Base-by-base conservation (phyloP, 108 stramenopile species). In the Cyclotella distinguenda region DNA sequence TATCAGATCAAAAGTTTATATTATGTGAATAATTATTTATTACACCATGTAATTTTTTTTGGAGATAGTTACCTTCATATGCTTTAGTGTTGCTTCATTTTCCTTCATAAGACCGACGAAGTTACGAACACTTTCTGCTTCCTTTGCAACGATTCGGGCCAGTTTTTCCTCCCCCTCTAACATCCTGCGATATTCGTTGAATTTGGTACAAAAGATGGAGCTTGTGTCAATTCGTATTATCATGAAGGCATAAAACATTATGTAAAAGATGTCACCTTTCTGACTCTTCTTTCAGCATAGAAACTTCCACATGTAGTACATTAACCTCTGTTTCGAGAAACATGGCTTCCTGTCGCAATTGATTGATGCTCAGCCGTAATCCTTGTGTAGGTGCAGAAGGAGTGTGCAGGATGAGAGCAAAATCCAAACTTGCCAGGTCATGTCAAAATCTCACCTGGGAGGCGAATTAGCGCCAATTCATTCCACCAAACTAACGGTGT, bases 21-120 rank as follows among this genome's bases (percentile, higher is more conserved):
- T 45, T 23, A 60, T 44, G 12, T 3, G 9, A 43, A 42, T 6
- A 6, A 30, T 13, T 6, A 56, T 28, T 34, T 28, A 18, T 31
- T 35, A 33, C 22, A 42, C 4, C 16, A 38, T 48, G 22, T 25
- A 50, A 64, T 16, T n/a, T n/a, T n/a, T n/a, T n/a, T n/a, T n/a
- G n/a, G n/a, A 48, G 32, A 22, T 22, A 39, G 54, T 16, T 34
- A 68, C 67, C 47, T 53, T 57, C 67, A 68, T 68, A 12, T 57
- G 3, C 12, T 45, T 23, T 15, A 68, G 39, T 15, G 58, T 57
- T 0, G 27, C 33, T 49, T 58, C 46, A 58, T 68, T 68, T 49
- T 58, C 56, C 10, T 21, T 21, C 33, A 68, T 57, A 30, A 47
- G 25, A 44, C 58, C 47, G 3, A 68, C 67, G 12, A 68, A 13